Conservation (phyloP, 441 rosid species). For the Gossypium davidsonii region DNA sequence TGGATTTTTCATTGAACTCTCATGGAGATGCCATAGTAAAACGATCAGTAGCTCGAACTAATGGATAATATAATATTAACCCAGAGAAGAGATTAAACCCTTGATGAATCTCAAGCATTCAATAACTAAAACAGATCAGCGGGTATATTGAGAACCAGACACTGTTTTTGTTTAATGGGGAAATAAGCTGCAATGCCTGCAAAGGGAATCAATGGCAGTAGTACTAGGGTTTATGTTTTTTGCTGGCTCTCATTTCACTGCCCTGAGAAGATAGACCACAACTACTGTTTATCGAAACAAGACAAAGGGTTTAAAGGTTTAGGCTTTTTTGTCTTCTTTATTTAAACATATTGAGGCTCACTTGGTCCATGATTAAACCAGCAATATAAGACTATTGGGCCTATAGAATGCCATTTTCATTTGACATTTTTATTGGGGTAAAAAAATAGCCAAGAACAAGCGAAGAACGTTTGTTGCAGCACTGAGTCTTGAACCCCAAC, state of each 20-base stretch:
- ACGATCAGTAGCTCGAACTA: not conserved
- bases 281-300: not conserved
- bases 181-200: not conserved
- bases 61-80: not conserved
- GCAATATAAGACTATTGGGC: slow-evolving; percentile 9
- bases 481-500: not conserved
- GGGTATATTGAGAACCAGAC: not conserved
- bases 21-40: slow-evolving; percentile 26
- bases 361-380: not conserved
- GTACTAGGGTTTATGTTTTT: slow-evolving; percentile 12
- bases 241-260: not conserved
- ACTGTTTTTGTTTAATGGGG: too few species aligned
- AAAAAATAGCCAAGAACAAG: not conserved
- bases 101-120: not conserved
- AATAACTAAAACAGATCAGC: not conserved
- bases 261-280: not conserved
- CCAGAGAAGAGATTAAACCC: not conserved
- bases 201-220: not conserved
- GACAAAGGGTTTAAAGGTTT: not conserved
- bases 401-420: not conserved
- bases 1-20: slow-evolving; percentile 12
- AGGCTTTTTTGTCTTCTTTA: not conserved
- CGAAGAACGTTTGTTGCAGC: not conserved
- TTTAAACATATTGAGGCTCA: not conserved
- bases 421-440: not conserved